Evolutionary conservation across 495 filamentous ascomycete genomes (phyloP), one percentile per base, ranked within the genome.

Genomic region (Aeminium ludgeri): DNA sequence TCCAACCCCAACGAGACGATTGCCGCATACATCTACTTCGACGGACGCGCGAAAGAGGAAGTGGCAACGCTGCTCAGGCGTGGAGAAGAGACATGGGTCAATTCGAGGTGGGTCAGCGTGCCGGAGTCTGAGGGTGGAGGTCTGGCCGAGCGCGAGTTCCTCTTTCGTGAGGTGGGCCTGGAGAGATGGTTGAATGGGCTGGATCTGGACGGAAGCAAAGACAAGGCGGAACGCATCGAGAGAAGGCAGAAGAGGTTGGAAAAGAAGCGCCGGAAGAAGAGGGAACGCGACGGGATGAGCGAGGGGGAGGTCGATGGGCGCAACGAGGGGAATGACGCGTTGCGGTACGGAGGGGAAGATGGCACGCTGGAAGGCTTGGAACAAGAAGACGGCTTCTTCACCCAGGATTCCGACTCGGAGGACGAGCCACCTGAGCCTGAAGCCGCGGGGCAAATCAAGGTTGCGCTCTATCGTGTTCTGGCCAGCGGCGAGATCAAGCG

Each of bases 21-120:
- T 40, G 89, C 89, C 13, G 89, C 89, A 10, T 99, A 99, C 55
- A 95, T 99, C 43, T 96, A 96, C 64, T 99, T 99, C 53, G 89
- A 99, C 59, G 89, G 89, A 10, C 68, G 91, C 36, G 69, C 74
- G 20, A 96, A 99, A 60, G 89, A 99, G 52, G 89, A 99, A 58
- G 92, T 96, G 12, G 89, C 89, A 41, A 99, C 89, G 25, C 62
- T 99, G 31, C 66, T 99, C 27, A 70, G 89, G 40, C 75, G 86
- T 15, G 91, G 91, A 31, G 89, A 95, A 48, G 89, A 99, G 60
- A 99, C 89, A 0, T 99, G 89, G 89, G 92, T 99, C 18, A 95
- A 94, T 50, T 94, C 86, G 8, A 67, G 89, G 55, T 99, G 89
- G 89, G 89, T 99, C 44, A 84, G 87, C 53, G 74, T 97, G 3